Evolutionary conservation across 108 stramenopile species (phyloP), one percentile per base, ranked within the genome.

Genomic region (Mediolabrus comicus): DNA sequence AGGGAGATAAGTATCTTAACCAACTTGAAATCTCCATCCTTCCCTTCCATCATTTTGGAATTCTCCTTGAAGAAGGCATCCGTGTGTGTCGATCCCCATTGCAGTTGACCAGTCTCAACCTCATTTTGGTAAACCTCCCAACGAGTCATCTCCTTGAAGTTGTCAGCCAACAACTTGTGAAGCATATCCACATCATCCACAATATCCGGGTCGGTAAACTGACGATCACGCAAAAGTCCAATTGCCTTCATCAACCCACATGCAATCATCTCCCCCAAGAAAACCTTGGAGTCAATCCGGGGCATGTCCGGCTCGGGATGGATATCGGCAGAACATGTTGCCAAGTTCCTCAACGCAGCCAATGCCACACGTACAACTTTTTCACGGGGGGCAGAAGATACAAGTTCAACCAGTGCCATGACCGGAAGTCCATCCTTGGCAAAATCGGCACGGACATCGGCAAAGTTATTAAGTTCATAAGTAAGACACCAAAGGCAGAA

Each of bases 401-500:
- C 80, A 59, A 92, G 77, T 16, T 90, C 82, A 3, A 83, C 83
- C 54, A 90, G 67, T 4, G 84, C 89, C 65, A 68, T 71, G 49
- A 82, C 81, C 2, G 90, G 83, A 32, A 82, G 55, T 38, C 82
- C 84, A 68, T 91, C 90, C 71, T 89, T 90, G 62, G 84, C 81
- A 80, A 92, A 92, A 62, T 92, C 92, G 11, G 77, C 75, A 43
- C 89, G 88, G 12, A 92, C 86, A 30, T 72, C 39, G 33, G 81
- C 83, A 17, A 82, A 89, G 34, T 59, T 53, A 61, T 88, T 88
- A 17, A 94, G 74, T 74, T 95, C 92, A 52, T 96, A 97, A 25
- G 94, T 93, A 55, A 97, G 70, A 22, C 92, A 84, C 98, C 98
- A 98, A 53, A 98, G 79, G 67, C 90, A 95, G 67, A 98, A 98